A percentile compares a stretch with the other conserved stretches of the same genome.
Evolutionary conservation across 352 stramenopile genomes (phyloP).

Genomic region (Phytophthora tentaculata): DNA sequence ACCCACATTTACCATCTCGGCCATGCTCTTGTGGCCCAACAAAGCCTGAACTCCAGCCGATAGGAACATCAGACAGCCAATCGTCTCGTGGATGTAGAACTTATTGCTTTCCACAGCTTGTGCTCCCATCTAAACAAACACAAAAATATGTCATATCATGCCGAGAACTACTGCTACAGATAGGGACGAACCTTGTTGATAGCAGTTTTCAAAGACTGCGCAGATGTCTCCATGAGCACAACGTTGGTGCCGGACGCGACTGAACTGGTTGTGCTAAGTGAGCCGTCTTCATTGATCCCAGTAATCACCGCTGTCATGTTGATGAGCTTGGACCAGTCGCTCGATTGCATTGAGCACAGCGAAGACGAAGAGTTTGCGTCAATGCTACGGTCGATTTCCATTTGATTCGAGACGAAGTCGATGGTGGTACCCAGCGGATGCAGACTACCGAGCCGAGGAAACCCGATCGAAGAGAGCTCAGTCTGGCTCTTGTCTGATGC

Average conservation of each 20-base stretch:
- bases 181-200: constrained; percentile 82
- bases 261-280: constrained; percentile 82
- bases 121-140: constrained; percentile 63
- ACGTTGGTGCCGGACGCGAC: constrained; percentile 80
- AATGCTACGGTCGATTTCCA: constrained; percentile 63
- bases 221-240: constrained; percentile 88
- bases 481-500: constrained; percentile 78
- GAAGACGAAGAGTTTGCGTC: constrained; percentile 63
- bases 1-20: constrained; percentile 68
- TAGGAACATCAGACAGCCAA: constrained; percentile 88
- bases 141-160: background rate
- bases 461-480: constrained; percentile 76
- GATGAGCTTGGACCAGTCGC: constrained; percentile 82
- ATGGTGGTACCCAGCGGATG: constrained; percentile 85
- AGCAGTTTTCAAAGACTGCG: constrained; percentile 78
- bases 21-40: constrained; percentile 88
- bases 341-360: constrained; percentile 81
- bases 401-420: constrained; percentile 79
- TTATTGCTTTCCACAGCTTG: constrained; percentile 80
- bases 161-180: background rate
- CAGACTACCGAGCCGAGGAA: constrained; percentile 82
- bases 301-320: constrained; percentile 89
- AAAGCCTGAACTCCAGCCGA: constrained; percentile 86
- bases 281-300: constrained; percentile 83
- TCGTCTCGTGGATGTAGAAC: constrained; percentile 84